These are phyloP conservation scores for Firmiana major DNA, from an alignment of 345 rosid genomes.

Conservation along the genomic window DNA sequence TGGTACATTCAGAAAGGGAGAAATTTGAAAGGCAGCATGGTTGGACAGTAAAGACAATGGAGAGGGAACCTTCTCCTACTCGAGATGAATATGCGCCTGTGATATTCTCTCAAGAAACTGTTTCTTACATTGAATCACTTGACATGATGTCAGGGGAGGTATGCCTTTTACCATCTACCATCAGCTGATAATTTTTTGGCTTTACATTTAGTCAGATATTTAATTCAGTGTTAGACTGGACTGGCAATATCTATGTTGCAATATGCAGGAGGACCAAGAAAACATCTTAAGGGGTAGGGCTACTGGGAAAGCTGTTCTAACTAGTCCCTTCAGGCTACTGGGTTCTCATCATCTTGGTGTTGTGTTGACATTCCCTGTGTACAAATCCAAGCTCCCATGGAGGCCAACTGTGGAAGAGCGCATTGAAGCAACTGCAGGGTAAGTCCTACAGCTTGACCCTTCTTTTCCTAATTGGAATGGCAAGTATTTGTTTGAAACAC, in stretches of 20 bases:
- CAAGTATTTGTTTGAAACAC: background rate
- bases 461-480: background rate
- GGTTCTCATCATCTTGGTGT: constrained; percentile 97
- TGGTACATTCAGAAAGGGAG: constrained; percentile 59
- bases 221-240: constrained; percentile 13
- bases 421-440: constrained; percentile 90
- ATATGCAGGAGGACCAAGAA: constrained; percentile 82
- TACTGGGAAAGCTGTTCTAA: constrained; percentile 93
- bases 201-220: background rate
- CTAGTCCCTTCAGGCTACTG: constrained; percentile 83
- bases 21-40: constrained; percentile 78
- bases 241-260: constrained; percentile 1
- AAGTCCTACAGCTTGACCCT: no score
- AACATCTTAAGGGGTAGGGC: constrained; percentile 86
- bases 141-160: constrained; percentile 99
- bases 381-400: constrained; percentile 71
- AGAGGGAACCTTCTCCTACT: constrained; percentile 72
- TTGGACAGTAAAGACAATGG: constrained; percentile 92
- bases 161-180: constrained; percentile 9
- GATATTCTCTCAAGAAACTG: constrained; percentile 85
- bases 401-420: constrained; percentile 64
- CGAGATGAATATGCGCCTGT: constrained; percentile 98
- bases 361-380: constrained; percentile 96
- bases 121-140: constrained; percentile 83
- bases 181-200: constrained; percentile 8